Evolutionary conservation across 345 rosid species (phyloP), one percentile per base, ranked within the genome.

Genomic region (Syzygium grande): DNA sequence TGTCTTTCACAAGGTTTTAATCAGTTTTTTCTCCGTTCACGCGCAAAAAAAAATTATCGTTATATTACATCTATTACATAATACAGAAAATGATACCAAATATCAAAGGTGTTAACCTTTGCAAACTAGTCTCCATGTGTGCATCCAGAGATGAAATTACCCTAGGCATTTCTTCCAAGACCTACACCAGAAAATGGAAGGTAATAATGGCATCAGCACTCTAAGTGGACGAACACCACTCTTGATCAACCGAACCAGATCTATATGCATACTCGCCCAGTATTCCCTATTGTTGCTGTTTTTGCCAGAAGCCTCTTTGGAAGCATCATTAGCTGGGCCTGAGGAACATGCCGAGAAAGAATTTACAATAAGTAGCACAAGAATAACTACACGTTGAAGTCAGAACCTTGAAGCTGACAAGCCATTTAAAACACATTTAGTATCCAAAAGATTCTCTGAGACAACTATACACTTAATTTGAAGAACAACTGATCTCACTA

Each of bases 271-370:
- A 96, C 99, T 86, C 94, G 96, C 87, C 93, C 95, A 27, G 97
- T 97, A 85, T 95, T 95, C 93, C 92, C 95, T 85, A 95, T 94
- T 46, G 92, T 90, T 15, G 96, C 92, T n/a, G 93, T 87, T 90
- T 95, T 95, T 2, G 95, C 97, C 93, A 95, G 88, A 84, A 97
- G 98, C 89, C 93, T 95, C 91, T 94, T 97, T 23, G 99, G 98
- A 65, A 96, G 96, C 89, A 94, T 95, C 87, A 85, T 91, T 14
- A 97, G 90, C 61, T 93, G 94, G 10, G 92, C 92, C 99, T 97
- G 91, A 84, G 12, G 84, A 84, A 61, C 9, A 52, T 41, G 29
- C 25, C 15, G 0, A 2, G 14, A 73, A 38, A 73, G 80, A 73
- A 73, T 73, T 38, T 38, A 19, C 49, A 73, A 21, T 34, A 25